Conservation (phyloP, 805 yeast species). For the Lachancea waltii region DNA sequence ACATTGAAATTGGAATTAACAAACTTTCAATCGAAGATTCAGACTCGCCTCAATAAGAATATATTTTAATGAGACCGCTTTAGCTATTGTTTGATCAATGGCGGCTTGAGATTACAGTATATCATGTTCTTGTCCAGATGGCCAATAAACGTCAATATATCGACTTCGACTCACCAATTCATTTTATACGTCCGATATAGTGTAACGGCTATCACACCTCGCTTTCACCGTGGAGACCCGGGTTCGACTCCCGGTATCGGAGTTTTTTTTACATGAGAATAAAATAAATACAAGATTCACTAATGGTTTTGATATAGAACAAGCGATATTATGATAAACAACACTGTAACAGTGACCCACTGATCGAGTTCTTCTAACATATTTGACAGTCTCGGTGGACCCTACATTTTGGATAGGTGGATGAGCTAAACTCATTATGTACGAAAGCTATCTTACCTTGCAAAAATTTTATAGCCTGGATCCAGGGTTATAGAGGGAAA, state of each 20-base stretch:
- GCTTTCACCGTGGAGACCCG: conserved; percentile 28
- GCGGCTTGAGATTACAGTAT: too few species aligned
- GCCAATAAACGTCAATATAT: not conserved
- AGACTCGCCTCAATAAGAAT: too few species aligned
- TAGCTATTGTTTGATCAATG: too few species aligned
- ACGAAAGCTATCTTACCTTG: not conserved
- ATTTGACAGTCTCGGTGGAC: too few species aligned
- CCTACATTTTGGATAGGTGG: not conserved
- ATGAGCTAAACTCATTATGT: not conserved
- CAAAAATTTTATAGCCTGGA: not conserved
- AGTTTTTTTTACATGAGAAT: conserved; percentile 14
- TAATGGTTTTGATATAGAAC: not conserved
- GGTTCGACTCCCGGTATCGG: conserved; percentile 29
- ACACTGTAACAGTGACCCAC: too few species aligned
- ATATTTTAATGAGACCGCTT: too few species aligned
- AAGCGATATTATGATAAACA: not conserved
- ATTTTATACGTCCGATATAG: conserved; percentile 18
- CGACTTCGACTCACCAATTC: not conserved
- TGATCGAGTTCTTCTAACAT: too few species aligned
- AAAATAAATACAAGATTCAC: too few species aligned
- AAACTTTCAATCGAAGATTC: too few species aligned
- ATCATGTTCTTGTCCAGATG: too few species aligned
- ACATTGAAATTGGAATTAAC: too few species aligned
- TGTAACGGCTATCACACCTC: conserved; percentile 29
- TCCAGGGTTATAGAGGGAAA: not conserved